Conservation (phyloP, 495 filamentous ascomycete genomes). For the Aspergillus bertholletiae region DNA sequence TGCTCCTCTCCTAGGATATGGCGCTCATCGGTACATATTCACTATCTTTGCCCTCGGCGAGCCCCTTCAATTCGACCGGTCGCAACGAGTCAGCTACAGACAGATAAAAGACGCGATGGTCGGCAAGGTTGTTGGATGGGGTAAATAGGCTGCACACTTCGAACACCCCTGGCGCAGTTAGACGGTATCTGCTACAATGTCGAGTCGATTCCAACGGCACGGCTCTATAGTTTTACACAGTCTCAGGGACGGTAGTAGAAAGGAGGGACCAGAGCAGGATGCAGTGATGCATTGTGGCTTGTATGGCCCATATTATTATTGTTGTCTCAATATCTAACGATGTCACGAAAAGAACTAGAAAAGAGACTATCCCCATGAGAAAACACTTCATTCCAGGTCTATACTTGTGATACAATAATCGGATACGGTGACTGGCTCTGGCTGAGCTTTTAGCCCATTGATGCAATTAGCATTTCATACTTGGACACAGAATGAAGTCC, state of each 20-base stretch:
- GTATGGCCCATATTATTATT: too few relatives aligned
- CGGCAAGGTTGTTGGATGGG: constrained; percentile 49
- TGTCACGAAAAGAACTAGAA: too few relatives aligned
- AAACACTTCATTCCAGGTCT: too few relatives aligned
- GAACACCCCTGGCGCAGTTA: constrained; percentile 35
- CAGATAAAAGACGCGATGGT: constrained; percentile 39
- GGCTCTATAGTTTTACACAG: too few relatives aligned
- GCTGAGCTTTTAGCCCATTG: background rate
- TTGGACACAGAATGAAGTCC: background rate
- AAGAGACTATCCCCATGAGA: too few relatives aligned
- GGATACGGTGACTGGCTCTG: background rate
- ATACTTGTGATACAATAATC: background rate
- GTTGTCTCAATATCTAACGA: too few relatives aligned
- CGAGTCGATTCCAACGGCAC: too few relatives aligned
- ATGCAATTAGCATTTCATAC: background rate
- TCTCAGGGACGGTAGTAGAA: too few relatives aligned
- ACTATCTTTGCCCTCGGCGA: constrained; percentile 45
- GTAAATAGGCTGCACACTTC: constrained; percentile 46
- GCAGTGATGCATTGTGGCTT: too few relatives aligned
- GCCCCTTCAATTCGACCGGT: constrained; percentile 27
- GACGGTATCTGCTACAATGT: background rate
- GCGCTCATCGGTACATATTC: constrained; percentile 47
- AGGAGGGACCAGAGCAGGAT: too few relatives aligned
- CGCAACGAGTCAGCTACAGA: constrained; percentile 33
- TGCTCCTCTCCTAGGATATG: constrained; percentile 43